Base-by-base conservation (phyloP, 1,284 basidiomycete species). In the Cerioporus squamosus region DNA sequence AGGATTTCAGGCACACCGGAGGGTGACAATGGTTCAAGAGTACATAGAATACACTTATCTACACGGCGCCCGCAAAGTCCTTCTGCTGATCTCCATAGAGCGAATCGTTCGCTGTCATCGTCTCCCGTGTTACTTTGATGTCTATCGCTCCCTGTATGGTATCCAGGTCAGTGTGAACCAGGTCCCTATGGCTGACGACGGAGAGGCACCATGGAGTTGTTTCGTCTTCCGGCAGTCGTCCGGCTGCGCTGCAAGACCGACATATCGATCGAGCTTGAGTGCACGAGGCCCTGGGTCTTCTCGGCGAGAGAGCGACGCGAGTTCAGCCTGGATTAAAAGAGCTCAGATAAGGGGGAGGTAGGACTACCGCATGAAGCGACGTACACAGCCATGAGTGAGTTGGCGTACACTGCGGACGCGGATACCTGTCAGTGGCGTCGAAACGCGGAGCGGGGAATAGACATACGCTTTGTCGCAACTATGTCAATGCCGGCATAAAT, bases 321-420 rank as follows among this genome's bases (percentile, higher is more conserved):
- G 44, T 60, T 60, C n/a, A 63, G 47, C 26, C 62, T 63, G n/a
- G 1, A 2, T 10, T 9, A 10, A 8, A 15, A 3, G 14, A 17
- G 23, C 8, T 40, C 2, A 49, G 42, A 15, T 31, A 8, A 31
- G 20, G 22, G n/a, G n/a, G n/a, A 14, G 5, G 36, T 8, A 17
- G 17, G 4, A 23, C 12, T 26, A 33, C 6, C 39, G 20, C 6
- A 8, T 20, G 8, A 38, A 43, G 2, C 15, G 22, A 55, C 62
- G 48, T 51, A 63, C 62, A 58, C 62, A 1, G 58, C 59, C 62
- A 63, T 53, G 38, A 63, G 51, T 5, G 62, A 55, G 53, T 60
- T 63, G 7, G 57, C 62, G 22, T 63, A 60, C 18, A 60, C 62
- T 63, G 53, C 9, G 23, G 23, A 10, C 26, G 7, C 14, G 7